phyloP scores from a whole-genome alignment of 75 land plant genomes.

The Pinus albicaulis region DNA sequence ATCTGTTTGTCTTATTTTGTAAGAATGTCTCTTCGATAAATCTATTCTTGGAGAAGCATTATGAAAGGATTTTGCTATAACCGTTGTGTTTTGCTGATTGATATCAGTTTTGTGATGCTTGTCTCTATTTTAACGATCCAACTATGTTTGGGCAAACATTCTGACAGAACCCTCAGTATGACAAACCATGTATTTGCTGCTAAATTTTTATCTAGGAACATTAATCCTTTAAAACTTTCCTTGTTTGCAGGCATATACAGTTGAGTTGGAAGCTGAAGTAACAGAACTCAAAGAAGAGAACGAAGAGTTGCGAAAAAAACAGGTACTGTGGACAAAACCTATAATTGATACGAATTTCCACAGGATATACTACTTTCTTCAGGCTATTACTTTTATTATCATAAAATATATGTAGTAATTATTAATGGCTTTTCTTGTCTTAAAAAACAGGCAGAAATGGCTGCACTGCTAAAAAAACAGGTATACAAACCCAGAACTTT shows the following conservation, averaged over 20 bases:
- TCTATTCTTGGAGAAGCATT: background rate
- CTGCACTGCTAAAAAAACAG: conserved; percentile 57
- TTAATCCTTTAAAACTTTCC: background rate
- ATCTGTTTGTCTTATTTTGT: background rate
- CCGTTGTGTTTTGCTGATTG: background rate
- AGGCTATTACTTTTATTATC: background rate
- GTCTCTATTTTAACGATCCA: background rate
- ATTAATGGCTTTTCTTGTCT: conserved; percentile 8
- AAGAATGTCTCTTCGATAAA: background rate
- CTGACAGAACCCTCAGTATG: background rate
- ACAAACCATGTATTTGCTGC: background rate
- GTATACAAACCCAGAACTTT: conserved; percentile 14
- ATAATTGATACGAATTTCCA: background rate
- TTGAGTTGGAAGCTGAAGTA: conserved; percentile 83
- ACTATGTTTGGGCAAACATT: background rate
- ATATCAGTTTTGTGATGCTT: background rate
- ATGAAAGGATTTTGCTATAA: background rate
- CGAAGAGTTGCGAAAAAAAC: conserved; percentile 44
- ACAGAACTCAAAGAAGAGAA: conserved; percentile 80
- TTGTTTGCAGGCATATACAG: conserved; percentile 66
- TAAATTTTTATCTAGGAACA: background rate
- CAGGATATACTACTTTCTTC: background rate
- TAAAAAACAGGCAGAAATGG: conserved; percentile 41
- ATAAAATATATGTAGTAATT: background rate
- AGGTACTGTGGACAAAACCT: conserved; percentile 13